A percentile compares a stretch with the other conserved stretches of the same genome.
These are phyloP conservation scores for Plasmodium adleri DNA, from an alignment of 169 alveolate species.

Conservation along the genomic window DNA sequence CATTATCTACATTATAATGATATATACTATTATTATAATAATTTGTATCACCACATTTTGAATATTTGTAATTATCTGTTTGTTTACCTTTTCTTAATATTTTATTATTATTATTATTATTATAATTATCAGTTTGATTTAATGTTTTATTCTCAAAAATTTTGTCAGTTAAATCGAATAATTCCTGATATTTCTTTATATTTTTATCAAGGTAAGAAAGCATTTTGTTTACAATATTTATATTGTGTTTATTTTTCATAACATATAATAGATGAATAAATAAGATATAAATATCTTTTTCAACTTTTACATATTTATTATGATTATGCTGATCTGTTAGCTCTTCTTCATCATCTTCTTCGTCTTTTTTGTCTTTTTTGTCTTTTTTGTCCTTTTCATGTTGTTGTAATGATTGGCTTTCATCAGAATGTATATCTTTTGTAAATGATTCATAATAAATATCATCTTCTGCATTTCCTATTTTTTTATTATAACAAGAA, in stretches of 20 bases:
- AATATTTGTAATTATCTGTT: too few species aligned
- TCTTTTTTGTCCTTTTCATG: background rate
- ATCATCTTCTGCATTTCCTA: background rate
- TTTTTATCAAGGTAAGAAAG: conserved; percentile 60
- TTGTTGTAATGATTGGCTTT: background rate
- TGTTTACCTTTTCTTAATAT: too few species aligned
- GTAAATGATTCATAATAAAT: background rate
- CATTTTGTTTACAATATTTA: conserved; percentile 65
- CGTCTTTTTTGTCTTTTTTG: background rate
- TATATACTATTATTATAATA: too few species aligned
- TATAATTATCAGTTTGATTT: background rate
- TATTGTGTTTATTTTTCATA: conserved; percentile 58
- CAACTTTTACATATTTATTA: conserved; percentile 20
- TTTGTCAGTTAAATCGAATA: background rate
- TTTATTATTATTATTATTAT: too few species aligned
- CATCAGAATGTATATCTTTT: conserved; percentile 11
- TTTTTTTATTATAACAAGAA: background rate
- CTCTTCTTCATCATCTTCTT: background rate
- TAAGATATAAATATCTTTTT: conserved; percentile 19
- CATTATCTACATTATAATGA: too few species aligned
- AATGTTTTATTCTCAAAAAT: background rate
- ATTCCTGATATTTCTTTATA: conserved; percentile 31
- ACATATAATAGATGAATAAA: conserved; percentile 55
- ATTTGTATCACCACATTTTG: too few species aligned
- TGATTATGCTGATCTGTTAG: background rate